Conservation (phyloP, 805 yeast species). For the Ogataea salicorniae region DNA sequence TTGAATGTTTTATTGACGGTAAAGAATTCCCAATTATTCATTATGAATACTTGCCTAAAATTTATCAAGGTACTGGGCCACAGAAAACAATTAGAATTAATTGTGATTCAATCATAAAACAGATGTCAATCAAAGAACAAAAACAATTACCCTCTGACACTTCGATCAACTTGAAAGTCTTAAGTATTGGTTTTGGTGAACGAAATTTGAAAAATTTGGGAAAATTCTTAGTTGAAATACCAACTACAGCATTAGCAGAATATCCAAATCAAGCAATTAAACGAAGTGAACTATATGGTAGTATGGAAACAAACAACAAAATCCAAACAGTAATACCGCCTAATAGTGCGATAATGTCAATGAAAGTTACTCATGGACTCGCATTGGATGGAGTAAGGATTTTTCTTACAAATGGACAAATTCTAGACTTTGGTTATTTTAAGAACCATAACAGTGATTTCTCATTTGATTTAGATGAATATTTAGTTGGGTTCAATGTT, state of each 20-base stretch:
- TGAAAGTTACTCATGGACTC: slow-evolving; percentile 66
- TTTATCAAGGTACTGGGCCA: slow-evolving; percentile 57
- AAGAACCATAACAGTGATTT: slow-evolving; percentile 52
- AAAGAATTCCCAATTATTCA: slow-evolving; percentile 50
- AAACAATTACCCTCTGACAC: slow-evolving; percentile 21
- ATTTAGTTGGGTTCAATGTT: slow-evolving; percentile 52
- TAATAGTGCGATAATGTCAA: slow-evolving; percentile 32
- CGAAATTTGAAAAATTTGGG: slow-evolving; percentile 46
- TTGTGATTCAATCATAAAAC: slow-evolving; percentile 39
- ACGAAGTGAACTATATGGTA: slow-evolving; percentile 23
- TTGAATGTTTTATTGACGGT: slow-evolving; percentile 68
- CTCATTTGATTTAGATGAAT: slow-evolving; percentile 51
- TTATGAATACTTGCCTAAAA: slow-evolving; percentile 54
- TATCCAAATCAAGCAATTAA: slow-evolving; percentile 10
- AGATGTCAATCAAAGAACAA: slow-evolving; percentile 31
- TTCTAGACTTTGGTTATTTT: slow-evolving; percentile 44
- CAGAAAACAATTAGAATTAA: slow-evolving; percentile 46
- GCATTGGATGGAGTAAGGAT: slow-evolving; percentile 82
- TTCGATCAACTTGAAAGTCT: slow-evolving; percentile 44
- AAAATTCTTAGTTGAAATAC: slow-evolving; percentile 23
- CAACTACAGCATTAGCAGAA: slow-evolving; percentile 12
- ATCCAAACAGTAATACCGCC: slow-evolving; percentile 14
- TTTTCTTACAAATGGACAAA: slow-evolving; percentile 26
- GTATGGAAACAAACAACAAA: slow-evolving; percentile 11
- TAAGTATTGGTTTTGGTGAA: slow-evolving; percentile 59